Base-by-base conservation (phyloP, 2,329 filamentous ascomycete genomes). In the Trematosphaeria pertusa region DNA sequence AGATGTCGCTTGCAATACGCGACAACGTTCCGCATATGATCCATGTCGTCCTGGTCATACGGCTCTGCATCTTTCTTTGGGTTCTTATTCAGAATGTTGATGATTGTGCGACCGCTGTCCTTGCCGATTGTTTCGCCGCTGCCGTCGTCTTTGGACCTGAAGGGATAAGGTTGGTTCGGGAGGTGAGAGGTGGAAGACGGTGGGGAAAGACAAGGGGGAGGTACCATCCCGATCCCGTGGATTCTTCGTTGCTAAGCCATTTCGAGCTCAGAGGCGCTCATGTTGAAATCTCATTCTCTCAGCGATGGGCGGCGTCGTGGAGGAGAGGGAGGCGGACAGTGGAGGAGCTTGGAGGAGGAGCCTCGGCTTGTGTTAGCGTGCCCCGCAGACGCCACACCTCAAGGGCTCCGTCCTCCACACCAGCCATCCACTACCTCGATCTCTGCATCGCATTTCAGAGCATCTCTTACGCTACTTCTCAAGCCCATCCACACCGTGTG, bases 1-100 rank as follows among this genome's bases (percentile, higher is more conserved):
- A 88, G 71, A 70, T 87, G 85, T 4, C 84, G 75, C 64, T 87
- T 88, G 64, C 81, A 85, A 52, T 87, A 87, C 0, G 83, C 76
- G 0, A 86, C 84, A 0, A 87, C 85, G 54, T 78, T 80, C 37
- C 83, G 75, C 82, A 86, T 86, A 52, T 86, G 85, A 37, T 77
- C 69, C 15, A 87, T 69, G 43, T 82, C 78, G 1, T 78, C 73
- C 3, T 85, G 76, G 0, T 79, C 78, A 62, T 87, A 87, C 46
- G 79, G 76, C 5, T 76, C 75, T 0, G 78, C 73, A 6, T 82
- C 74, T 54, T 82, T 86, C 7, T 79, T 70, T 0, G 83, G 83
- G 45, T 87, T 87, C 48, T 81, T 79, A 56, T 83, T 77, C 11
- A 88, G 69, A 24, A 87, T 87, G 39, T 81, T 71, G 37, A 87